Conservation (phyloP, 1,284 basidiomycete species). For the Microbotryum violaceum region DNA sequence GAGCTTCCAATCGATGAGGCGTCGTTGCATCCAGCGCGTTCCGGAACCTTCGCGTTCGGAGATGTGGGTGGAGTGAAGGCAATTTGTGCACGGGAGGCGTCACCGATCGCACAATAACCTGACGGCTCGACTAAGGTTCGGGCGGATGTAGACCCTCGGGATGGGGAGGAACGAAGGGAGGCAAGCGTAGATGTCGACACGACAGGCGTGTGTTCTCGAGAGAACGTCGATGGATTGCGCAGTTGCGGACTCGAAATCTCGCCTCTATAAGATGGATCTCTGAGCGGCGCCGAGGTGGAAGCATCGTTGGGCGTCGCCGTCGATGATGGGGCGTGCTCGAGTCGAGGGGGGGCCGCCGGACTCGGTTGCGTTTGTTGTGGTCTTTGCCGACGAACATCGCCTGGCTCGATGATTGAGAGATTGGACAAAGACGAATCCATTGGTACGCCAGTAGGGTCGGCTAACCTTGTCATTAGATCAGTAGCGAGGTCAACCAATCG, state of each 20-base stretch:
- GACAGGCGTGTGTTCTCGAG: no score
- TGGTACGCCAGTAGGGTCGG: neutral
- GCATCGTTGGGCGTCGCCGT: no score
- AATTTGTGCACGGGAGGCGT: neutral
- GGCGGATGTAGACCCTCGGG: no score
- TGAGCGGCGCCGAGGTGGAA: no score
- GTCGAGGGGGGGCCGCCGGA: neutral
- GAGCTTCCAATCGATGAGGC: neutral
- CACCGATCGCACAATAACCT: neutral
- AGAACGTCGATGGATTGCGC: no score
- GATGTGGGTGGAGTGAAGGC: neutral
- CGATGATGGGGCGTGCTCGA: neutral
- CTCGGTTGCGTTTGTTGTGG: neutral
- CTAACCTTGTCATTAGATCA: neutral
- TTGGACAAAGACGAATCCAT: neutral
- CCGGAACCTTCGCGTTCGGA: neutral
- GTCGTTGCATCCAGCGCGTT: neutral
- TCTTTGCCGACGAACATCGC: neutral
- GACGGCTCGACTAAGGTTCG: neutral
- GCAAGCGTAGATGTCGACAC: no score
- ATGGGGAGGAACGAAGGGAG: no score
- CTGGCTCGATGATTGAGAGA: neutral
- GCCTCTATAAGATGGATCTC: no score
- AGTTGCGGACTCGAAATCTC: no score
- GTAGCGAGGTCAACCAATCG: neutral